Evolutionary conservation across 495 filamentous ascomycete species (phyloP).

Genomic region (Hyaloscypha finlandica): DNA sequence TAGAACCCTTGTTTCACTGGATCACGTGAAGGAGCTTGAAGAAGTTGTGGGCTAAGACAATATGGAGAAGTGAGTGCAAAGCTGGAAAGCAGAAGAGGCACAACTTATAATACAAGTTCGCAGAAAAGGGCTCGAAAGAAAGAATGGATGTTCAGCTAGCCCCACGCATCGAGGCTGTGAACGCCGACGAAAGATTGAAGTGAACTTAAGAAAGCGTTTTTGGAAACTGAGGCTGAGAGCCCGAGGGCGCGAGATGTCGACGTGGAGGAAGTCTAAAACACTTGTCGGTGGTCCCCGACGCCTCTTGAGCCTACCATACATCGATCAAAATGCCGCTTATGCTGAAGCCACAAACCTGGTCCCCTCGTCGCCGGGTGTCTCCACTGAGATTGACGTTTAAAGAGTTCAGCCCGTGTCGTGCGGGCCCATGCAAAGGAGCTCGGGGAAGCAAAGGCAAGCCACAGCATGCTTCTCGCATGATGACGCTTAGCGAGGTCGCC

Average conservation of each 20-base stretch:
- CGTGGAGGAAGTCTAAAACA: background rate
- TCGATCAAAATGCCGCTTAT: background rate
- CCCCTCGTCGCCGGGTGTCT: background rate
- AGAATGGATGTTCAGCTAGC: background rate
- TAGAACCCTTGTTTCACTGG: no score
- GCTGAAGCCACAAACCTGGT: background rate
- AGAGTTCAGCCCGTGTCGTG: background rate
- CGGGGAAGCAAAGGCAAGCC: no score
- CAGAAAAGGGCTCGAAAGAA: background rate
- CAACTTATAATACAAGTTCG: background rate
- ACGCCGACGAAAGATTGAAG: background rate
- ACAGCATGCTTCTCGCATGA: background rate
- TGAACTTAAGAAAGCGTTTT: background rate
- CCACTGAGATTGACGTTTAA: background rate
- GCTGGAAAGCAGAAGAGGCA: background rate
- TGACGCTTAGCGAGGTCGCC: background rate
- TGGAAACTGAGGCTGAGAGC: background rate
- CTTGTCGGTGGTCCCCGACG: background rate
- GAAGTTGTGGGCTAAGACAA: no score
- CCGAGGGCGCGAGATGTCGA: background rate
- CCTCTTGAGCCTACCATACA: background rate
- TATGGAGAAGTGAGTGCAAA: background rate
- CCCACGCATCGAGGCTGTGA: background rate
- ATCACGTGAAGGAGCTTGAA: no score
- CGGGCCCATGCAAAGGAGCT: no score